Percentiles rank a stretch among this genome's conserved stretches.
Conservation (phyloP, 148 eudicot genomes). For the Camellia sinensis region DNA sequence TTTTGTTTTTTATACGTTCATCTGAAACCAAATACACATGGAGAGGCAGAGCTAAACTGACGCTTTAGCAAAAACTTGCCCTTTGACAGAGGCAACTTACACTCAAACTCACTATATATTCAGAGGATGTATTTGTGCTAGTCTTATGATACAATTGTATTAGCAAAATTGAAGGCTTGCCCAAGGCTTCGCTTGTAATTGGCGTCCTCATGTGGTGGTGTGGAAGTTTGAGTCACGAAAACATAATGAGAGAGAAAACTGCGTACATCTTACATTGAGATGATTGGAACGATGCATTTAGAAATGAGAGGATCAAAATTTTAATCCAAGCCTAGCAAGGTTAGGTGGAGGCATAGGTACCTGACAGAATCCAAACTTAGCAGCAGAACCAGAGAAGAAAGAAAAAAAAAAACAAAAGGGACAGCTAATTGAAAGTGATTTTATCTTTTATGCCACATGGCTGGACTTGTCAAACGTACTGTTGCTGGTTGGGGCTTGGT, state of each 20-base stretch:
- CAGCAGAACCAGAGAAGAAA: neutral
- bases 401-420: no score
- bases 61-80: no score
- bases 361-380: neutral
- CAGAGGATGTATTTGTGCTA: neutral
- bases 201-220: no score
- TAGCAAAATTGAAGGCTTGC: neutral
- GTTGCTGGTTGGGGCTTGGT: neutral
- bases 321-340: neutral
- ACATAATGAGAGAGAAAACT: no score
- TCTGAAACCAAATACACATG: neutral
- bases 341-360: neutral
- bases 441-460: slow-evolving; percentile 11
- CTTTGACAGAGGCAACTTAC: neutral
- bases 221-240: no score
- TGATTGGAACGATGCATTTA: neutral
- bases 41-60: neutral
- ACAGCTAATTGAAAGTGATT: slow-evolving; percentile 13
- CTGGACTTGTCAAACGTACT: neutral
- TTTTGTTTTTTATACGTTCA: no score
- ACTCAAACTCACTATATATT: neutral
- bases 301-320: neutral
- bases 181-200: neutral
- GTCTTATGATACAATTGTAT: neutral
- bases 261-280: neutral